Evolutionary conservation across 768 basidiomycete genomes (phyloP), one percentile per base, ranked within the genome.

Genomic region (Psilocybe azurescens): DNA sequence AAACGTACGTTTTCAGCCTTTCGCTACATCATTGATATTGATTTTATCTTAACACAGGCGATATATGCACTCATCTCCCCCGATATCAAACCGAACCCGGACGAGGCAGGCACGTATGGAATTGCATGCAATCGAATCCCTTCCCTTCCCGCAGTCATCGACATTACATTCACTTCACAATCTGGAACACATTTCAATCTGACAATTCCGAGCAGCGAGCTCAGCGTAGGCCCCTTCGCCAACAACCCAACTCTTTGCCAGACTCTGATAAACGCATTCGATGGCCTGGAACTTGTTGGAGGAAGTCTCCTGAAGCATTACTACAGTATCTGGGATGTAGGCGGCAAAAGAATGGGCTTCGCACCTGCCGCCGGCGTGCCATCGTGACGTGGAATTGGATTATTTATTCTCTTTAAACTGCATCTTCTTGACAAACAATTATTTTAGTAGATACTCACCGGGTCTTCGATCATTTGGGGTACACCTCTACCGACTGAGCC

Each of bases 31-130:
- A 62, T 52, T 32, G 20, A 14, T 30, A 29, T 53, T 53, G 3
- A 24, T 49, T 32, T 24, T 24, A 24, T 24, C 48, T 36, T 47
- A 63, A 10, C 66, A 86, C 28, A 58, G 81, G 83, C 83, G 8
- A 83, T 87, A 58, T 84, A 86, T 67, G 79, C 84, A 29, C 76
- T 83, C 63, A 86, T 87, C 58, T 86, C 85, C n/a, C 79, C 83
- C 33, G 73, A 83, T 64, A 86, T 88, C 71, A 72, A 81, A 63
- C 79, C 85, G 13, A 82, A 82, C 68, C 62, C 74, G 7, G 78
- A 74, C n/a, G 82, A 83, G 65, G 78, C 83, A 41, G 85, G 85
- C 18, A 81, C 84, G 3, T 86, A 83, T 71, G 86, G 84, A 48
- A 82, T 85, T 62, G 74, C 84, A 5, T 87, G 85, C 75, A 66